Evolutionary conservation across 2,329 filamentous ascomycete genomes (phyloP).

Genomic region (Diaporthe longicolla): DNA sequence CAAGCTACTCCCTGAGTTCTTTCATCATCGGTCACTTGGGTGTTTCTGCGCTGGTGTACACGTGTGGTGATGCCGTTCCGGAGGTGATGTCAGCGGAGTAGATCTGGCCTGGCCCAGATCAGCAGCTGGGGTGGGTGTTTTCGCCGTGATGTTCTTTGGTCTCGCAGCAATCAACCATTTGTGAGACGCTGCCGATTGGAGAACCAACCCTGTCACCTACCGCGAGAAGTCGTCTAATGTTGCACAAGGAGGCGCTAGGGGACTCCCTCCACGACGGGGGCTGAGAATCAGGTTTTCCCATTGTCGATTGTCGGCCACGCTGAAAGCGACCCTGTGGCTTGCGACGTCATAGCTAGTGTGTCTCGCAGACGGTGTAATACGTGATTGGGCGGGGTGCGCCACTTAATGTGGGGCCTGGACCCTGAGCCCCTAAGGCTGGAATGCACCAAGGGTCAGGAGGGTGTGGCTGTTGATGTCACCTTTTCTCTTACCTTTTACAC

Average conservation of each 20-base stretch:
- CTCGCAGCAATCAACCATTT: background rate
- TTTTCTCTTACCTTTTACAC: background rate
- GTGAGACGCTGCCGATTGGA: slow-evolving; percentile 8
- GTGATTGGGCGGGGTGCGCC: background rate
- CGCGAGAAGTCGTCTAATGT: background rate
- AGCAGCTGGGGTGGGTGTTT: background rate
- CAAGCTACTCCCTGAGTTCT: background rate
- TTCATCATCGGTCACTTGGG: slow-evolving; percentile 31
- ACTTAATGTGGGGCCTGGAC: background rate
- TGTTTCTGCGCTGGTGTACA: background rate
- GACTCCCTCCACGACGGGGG: background rate
- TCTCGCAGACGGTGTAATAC: slow-evolving; percentile 21
- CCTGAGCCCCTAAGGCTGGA: slow-evolving; percentile 9
- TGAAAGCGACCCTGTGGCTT: slow-evolving; percentile 21
- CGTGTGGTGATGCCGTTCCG: slow-evolving; percentile 17
- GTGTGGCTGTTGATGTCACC: slow-evolving; percentile 35
- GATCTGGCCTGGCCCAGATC: slow-evolving; percentile 20
- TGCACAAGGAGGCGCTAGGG: slow-evolving; percentile 3
- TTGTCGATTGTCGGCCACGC: background rate
- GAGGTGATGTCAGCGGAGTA: slow-evolving; percentile 25
- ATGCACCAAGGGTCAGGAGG: slow-evolving; percentile 5
- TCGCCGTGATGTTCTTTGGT: slow-evolving; percentile 5
- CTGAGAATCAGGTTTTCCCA: slow-evolving; percentile 28
- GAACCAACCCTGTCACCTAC: background rate
- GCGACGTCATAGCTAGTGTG: slow-evolving; percentile 18